phyloP scores from a whole-genome alignment of 2,329 filamentous ascomycete species.

The Xylariaceae sp. region DNA sequence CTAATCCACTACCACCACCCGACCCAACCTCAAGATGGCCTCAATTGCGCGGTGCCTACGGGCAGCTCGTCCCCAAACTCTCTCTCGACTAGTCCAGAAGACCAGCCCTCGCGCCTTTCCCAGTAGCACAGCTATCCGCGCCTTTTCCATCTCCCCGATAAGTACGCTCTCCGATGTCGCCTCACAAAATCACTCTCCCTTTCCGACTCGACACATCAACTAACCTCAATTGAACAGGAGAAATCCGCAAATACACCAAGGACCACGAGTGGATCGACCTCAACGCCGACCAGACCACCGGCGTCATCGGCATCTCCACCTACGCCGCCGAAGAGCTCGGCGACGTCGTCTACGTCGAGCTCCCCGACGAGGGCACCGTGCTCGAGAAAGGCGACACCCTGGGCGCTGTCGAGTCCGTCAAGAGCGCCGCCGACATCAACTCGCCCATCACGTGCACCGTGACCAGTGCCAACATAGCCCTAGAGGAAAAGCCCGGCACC shows the following conservation, averaged over 20 bases:
- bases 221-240: conserved; percentile 39
- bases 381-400: conserved; percentile 76
- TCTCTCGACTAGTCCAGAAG: conserved; percentile 39
- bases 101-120: conserved; percentile 29
- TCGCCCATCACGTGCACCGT: conserved; percentile 78
- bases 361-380: conserved; percentile 67
- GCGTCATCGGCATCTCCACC: conserved; percentile 77
- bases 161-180: conserved; percentile 39
- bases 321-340: conserved; percentile 91
- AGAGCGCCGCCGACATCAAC: conserved; percentile 97
- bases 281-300: conserved; percentile 74
- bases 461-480: conserved; percentile 64
- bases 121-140: conserved; percentile 39
- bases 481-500: conserved; percentile 80
- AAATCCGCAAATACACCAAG: conserved; percentile 83
- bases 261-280: conserved; percentile 99
- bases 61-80: conserved; percentile 44
- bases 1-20: conserved; percentile 8
- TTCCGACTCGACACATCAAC: neutral
- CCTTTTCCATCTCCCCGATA: conserved; percentile 44
- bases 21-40: conserved; percentile 33
- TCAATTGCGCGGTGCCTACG: conserved; percentile 57
- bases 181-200: neutral
- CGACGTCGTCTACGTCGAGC: conserved; percentile 96
- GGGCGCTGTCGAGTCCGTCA: conserved; percentile 95